Evolutionary conservation across 805 yeast genomes (phyloP).

Genomic region (Metschnikowia lunata): DNA sequence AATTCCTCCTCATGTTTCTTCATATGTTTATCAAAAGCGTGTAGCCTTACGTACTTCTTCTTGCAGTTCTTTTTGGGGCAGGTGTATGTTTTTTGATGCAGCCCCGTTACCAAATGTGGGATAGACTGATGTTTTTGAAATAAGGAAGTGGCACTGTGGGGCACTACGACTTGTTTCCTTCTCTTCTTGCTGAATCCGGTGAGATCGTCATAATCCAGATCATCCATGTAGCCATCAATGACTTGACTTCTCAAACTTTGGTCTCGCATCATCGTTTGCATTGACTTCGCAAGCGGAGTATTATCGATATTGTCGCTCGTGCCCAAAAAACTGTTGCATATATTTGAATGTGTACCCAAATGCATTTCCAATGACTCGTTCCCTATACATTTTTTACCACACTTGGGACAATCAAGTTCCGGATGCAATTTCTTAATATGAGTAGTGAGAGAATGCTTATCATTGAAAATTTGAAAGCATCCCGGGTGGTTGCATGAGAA

Average conservation of each 20-base stretch:
- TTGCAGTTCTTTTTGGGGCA: constrained; percentile 14
- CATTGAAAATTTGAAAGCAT: constrained; percentile 56
- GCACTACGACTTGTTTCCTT: too few species aligned
- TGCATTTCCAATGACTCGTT: constrained; percentile 67
- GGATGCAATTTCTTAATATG: constrained; percentile 76
- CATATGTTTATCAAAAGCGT: constrained; percentile 15
- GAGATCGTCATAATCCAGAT: too few species aligned
- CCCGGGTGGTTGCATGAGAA: constrained; percentile 61
- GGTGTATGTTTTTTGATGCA: constrained; percentile 3
- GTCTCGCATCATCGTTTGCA: too few species aligned
- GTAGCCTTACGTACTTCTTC: constrained; percentile 9
- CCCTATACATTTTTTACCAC: constrained; percentile 73
- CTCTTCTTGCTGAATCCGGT: too few species aligned
- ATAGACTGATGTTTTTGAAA: neutral
- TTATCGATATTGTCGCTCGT: too few species aligned
- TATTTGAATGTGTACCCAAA: constrained; percentile 49
- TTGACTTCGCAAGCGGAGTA: too few species aligned
- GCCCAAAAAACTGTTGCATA: too few species aligned
- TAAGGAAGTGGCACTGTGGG: too few species aligned
- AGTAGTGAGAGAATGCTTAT: constrained; percentile 68
- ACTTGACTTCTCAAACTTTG: too few species aligned
- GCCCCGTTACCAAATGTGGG: constrained; percentile 8
- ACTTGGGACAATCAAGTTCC: constrained; percentile 55
- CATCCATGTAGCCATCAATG: too few species aligned
- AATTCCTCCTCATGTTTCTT: constrained; percentile 22